Base-by-base conservation (phyloP, 345 rosid genomes). In the Stellera chamaejasme region DNA sequence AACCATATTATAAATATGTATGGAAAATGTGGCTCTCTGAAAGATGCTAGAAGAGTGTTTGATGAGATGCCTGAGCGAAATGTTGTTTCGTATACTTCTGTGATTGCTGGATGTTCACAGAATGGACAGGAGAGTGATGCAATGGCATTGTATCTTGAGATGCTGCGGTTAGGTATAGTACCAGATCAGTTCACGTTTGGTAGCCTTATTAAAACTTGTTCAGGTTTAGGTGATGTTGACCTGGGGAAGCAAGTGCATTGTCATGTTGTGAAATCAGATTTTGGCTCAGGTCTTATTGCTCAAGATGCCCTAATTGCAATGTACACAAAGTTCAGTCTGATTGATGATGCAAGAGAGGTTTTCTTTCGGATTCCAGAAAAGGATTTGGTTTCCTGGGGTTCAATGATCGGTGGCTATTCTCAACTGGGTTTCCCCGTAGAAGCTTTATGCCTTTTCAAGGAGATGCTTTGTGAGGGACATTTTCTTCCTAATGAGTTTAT, bases 71-170 rank as follows among this genome's bases (percentile, higher is more conserved):
- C 79, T 27, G 63, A 65, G 47, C 63, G 72, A 61, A 82, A 89
- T 48, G 75, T 82, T 54, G 90, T 87, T 59, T 89, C 96, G 50
- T 89, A 87, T 84, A 82, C 97, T 23, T 79, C 88, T 28, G 65
- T 93, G 72, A 84, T 89, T 48, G 82, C 82, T 72, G 95, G 93
- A 45, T 89, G 75, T 70, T 82, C 94, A 4, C 85, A 78, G 67
- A 79, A 79, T 19, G 88, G 84, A 45, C 72, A 75, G 52, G 69
- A 64, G 43, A 36, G 46, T 3, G 66, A 70, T 47, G 86, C 82
- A 1, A 59, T 82, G 61, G 59, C 54, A 11, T 45, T 82, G 56
- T 83, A 76, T 60, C 11, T 66, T 32, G 55, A 68, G 59, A 78
- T 80, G 90, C 66, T 80, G 61, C 63, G 1, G 69, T 67, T 45